Base-by-base conservation (phyloP, 164 flowering plant genomes). In the Vitis rotundifolia region DNA sequence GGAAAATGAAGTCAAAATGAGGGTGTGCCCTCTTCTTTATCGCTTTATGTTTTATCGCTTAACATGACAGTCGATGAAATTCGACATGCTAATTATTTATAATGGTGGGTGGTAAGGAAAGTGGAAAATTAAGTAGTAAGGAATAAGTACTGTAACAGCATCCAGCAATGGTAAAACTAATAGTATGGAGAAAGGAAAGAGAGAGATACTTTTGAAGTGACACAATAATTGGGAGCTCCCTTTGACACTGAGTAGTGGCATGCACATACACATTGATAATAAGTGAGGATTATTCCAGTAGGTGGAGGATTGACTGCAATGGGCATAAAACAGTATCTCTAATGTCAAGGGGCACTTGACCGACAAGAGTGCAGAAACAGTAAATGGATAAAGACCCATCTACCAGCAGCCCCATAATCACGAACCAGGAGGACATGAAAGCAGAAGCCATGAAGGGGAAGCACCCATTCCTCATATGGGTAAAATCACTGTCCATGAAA, bases 341-440 rank as follows among this genome's bases (percentile, higher is more conserved):
- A 64, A 60, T 67, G 51, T 16, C 73, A 44, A 47, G 64, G 71
- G 76, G 68, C 82, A 79, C 63, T 77, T 47, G 68, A 69, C 74
- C 78, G 76, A 75, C 86, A 79, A 74, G 73, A 76, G 78, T 75
- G 76, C 61, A 22, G 48, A 51, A 73, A 76, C 78, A 78, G 82
- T 79, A 11, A 76, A 63, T 70, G 49, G 86, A 82, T 73, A 72
- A 59, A 71, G 72, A 68, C 68, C 29, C 66, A 37, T 50, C 59
- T 49, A 60, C 60, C 55, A 29, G 67, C 64, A 59, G 14, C 49
- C 49, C 53, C 73, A 67, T 62, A 29, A 69, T 66, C 70, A 77
- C 59, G 44, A 73, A 9, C 60, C 66, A 56, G 11, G 52, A 53
- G 3, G 68, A 64, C 0, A 2, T 48, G 8, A 28, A 19, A 18